Evolutionary conservation across 768 basidiomycete genomes (phyloP).

Genomic region (Galerina marginata): DNA sequence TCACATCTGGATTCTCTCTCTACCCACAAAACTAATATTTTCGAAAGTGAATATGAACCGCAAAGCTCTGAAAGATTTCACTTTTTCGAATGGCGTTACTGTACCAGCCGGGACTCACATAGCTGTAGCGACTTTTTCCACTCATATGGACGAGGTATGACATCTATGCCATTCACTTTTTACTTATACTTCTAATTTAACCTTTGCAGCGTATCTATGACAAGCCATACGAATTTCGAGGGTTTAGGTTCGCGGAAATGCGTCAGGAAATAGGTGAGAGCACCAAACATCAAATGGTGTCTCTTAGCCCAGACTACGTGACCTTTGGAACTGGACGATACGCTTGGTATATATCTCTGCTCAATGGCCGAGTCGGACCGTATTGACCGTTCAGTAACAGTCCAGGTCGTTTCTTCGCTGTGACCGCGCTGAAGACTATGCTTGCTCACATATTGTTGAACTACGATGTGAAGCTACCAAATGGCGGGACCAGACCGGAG

Average conservation of each 20-base stretch:
- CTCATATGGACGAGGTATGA: constrained; percentile 35
- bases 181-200: too few species aligned
- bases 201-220: constrained; percentile 13
- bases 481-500: constrained; percentile 28
- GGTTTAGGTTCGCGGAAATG: constrained; percentile 44
- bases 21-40: background rate
- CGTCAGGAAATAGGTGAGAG: constrained; percentile 21
- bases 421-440: constrained; percentile 32
- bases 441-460: constrained; percentile 46
- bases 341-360: constrained; percentile 18
- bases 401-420: constrained; percentile 49
- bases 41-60: constrained; percentile 30
- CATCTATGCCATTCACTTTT: too few species aligned
- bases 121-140: constrained; percentile 28
- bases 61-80: constrained; percentile 41
- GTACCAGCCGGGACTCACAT: constrained; percentile 45
- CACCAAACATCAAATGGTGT: constrained; percentile 28
- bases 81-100: constrained; percentile 46
- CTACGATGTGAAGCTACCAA: constrained; percentile 45
- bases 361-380: background rate
- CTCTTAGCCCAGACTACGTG: constrained; percentile 33
- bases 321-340: constrained; percentile 42
- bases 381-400: constrained; percentile 3
- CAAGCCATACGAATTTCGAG: constrained; percentile 44
- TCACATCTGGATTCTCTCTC: too few species aligned